phyloP scores from a whole-genome alignment of 1,139 yeast species.

The Scheffersomyces segobiensis region DNA sequence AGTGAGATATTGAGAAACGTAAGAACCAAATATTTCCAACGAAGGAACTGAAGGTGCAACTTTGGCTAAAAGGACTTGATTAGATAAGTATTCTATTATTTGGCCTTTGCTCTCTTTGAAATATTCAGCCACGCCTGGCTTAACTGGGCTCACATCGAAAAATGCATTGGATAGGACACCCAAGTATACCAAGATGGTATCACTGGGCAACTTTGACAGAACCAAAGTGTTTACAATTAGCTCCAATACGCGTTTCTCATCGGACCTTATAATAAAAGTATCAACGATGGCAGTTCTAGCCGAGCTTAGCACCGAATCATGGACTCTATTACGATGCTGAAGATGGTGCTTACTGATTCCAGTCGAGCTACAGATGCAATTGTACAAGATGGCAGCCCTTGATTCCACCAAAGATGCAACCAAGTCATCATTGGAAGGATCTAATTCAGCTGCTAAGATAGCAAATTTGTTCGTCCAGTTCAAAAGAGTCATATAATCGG shows the following conservation, averaged over 20 bases:
- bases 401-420: constrained; percentile 15
- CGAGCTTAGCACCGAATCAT: constrained; percentile 42
- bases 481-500: constrained; percentile 57
- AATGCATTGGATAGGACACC: constrained; percentile 44
- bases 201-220: constrained; percentile 6
- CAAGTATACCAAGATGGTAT: constrained; percentile 21
- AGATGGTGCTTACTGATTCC: constrained; percentile 8
- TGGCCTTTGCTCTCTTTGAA: constrained; percentile 14
- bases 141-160: constrained; percentile 37
- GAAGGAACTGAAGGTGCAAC: constrained; percentile 29
- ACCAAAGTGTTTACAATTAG: constrained; percentile 5
- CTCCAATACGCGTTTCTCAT: constrained; percentile 1
- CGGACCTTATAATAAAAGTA: constrained; percentile 11
- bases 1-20: constrained; percentile 43
- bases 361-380: constrained; percentile 14
- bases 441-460: constrained; percentile 19
- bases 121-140: constrained; percentile 37
- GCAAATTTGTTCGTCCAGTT: constrained; percentile 51
- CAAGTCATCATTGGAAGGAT: constrained; percentile 7
- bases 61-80: constrained; percentile 49
- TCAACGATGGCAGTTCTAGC: constrained; percentile 29
- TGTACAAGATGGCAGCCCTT: constrained; percentile 24
- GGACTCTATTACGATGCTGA: constrained; percentile 51
- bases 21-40: constrained; percentile 33
- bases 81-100: constrained; percentile 25